Percentiles rank a stretch among this genome's conserved stretches.
These are phyloP conservation scores for Suillus subaureus DNA, from an alignment of 768 basidiomycete species.

Conservation along the genomic window DNA sequence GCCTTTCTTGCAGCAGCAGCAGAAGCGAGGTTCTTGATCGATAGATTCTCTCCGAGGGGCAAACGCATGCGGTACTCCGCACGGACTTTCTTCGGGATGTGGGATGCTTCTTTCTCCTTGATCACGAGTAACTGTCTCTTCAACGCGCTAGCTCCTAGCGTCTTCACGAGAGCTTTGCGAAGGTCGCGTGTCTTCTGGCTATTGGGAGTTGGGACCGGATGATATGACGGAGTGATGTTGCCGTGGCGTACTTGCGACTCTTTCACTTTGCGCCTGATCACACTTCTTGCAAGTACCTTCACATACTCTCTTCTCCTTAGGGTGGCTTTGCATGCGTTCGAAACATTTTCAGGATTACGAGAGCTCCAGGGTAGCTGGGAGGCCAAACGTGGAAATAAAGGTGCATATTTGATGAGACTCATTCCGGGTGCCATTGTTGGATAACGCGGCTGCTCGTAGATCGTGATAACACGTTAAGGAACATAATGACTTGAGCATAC, in stretches of 20 bases:
- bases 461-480: not conserved
- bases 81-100: conserved; percentile 16
- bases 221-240: not conserved
- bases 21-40: conserved; percentile 19
- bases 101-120: not conserved
- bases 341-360: not conserved
- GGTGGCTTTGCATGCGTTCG: conserved; percentile 1
- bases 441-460: conserved; percentile 15
- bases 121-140: conserved; percentile 17
- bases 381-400: conserved; percentile 16
- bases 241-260: conserved; percentile 10
- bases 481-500: not conserved
- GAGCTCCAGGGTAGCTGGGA: conserved; percentile 18
- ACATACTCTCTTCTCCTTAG: conserved; percentile 21
- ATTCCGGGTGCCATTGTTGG: conserved; percentile 20
- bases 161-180: conserved; percentile 9
- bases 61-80: conserved; percentile 12
- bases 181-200: not conserved
- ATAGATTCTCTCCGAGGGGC: conserved; percentile 21
- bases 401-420: conserved; percentile 20
- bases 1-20: conserved; percentile 13
- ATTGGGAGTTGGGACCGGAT: not conserved
- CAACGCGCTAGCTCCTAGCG: conserved; percentile 1
- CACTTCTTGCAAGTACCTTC: conserved; percentile 22
- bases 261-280: conserved; percentile 20